Evolutionary conservation across 305 asterid genomes (phyloP), one percentile per base, ranked within the genome.

Genomic region (Withania somnifera): DNA sequence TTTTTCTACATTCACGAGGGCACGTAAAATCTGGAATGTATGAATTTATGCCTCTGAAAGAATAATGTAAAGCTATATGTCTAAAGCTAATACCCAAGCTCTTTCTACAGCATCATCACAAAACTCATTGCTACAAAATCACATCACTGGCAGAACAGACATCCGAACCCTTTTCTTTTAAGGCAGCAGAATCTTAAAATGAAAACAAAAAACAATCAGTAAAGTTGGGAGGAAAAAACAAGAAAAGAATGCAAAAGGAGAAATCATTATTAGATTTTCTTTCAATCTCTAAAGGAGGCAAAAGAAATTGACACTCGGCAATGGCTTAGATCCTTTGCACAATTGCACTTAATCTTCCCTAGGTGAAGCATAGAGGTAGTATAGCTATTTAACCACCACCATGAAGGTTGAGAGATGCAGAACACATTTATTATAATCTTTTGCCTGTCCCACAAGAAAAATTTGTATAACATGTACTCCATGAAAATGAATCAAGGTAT

Each of bases 141-240:
- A 86, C 89, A 73, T 67, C 89, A 87, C 86, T 71, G 69, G 81
- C 82, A 69, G 13, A 77, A 61, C 58, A 80, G 86, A 83, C 85
- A 83, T 61, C 78, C 14, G 53, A 81, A 77, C 77, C 88, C 84
- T 53, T 11, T 61, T 42, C 68, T 56, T 73, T 61, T 28, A 17
- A 32, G 24, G 68, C 42, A 47, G 61, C 63, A 53, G 52, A 81
- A 81, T 82, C 87, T 86, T 34, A 75, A 7, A 76, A 67, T 11
- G 22, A 5, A 84, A 30, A 53, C 36, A 10, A 75, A 47, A 30
- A n/a, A 50, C 7, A 32, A 57, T 50, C 19, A 52, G 19, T 11
- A 42, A 13, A 4, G 11, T 60, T 5, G 20, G 20, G 10, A 56
- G 20, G 42, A 7, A 17, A 17, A 7, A 75, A 47, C n/a, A 75